A percentile compares a stretch with the other conserved stretches of the same genome.
phyloP scores from a whole-genome alignment of 1,284 basidiomycete species.

The Leccinum griseonigrum region DNA sequence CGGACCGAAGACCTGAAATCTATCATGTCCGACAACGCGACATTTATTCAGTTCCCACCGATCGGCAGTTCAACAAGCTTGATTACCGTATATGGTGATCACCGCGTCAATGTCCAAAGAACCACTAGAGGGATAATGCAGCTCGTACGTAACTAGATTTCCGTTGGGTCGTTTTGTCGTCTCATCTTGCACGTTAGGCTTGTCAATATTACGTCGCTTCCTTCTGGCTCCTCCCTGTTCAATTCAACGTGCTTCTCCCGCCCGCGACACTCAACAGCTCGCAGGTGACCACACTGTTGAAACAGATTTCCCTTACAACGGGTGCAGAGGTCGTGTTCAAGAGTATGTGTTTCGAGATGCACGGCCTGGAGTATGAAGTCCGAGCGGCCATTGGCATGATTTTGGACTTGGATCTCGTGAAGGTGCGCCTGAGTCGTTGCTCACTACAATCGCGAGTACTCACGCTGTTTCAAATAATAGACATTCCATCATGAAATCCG shows the following conservation, averaged over 20 bases:
- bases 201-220: conserved; percentile 96
- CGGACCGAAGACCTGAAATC: conserved; percentile 86
- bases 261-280: conserved; percentile 80
- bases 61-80: conserved; percentile 90
- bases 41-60: conserved; percentile 91
- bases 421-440: conserved; percentile 48
- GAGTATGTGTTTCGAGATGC: conserved; percentile 96
- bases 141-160: conserved; percentile 58
- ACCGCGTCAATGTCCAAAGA: conserved; percentile 92
- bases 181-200: conserved; percentile 52
- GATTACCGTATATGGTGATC: conserved; percentile 93
- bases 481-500: conserved; percentile 96
- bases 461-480: conserved; percentile 37
- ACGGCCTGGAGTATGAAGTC: conserved; percentile 94
- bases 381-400: conserved; percentile 84
- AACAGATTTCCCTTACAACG: conserved; percentile 83
- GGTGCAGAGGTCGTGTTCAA: conserved; percentile 97
- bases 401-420: conserved; percentile 88
- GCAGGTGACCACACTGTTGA: conserved; percentile 83
- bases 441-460: neutral
- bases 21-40: conserved; percentile 96
- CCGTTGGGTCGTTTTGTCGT: conserved; percentile 4
- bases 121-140: conserved; percentile 96
- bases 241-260: conserved; percentile 90
- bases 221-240: conserved; percentile 92